Conservation (phyloP, 306 rosid genomes). For the Gastrolobium villosum region DNA sequence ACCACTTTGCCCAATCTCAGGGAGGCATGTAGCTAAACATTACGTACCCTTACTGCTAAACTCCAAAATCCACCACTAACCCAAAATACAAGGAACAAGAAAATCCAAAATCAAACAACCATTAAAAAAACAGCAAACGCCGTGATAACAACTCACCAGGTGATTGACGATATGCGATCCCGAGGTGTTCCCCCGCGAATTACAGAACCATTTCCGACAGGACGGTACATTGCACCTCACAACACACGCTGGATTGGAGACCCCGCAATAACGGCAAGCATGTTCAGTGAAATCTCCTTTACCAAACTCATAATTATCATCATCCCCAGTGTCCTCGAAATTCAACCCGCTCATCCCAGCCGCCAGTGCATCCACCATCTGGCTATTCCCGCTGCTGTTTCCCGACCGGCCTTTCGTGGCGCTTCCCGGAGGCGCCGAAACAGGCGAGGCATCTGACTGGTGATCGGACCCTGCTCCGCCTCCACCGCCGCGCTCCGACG, state of each 20-base stretch:
- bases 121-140: not conserved
- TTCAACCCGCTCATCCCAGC: constrained; percentile 94
- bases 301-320: constrained; percentile 80
- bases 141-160: constrained; percentile 66
- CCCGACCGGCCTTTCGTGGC: constrained; percentile 76
- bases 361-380: constrained; percentile 80
- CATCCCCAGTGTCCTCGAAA: constrained; percentile 96
- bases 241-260: constrained; percentile 95
- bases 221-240: constrained; percentile 99
- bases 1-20: not conserved
- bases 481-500: constrained; percentile 70
- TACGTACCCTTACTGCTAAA: not conserved
- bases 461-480: constrained; percentile 77
- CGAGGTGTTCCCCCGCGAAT: constrained; percentile 96
- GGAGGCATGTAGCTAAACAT: not conserved
- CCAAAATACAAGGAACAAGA: not conserved
- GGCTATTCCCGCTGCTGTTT: constrained; percentile 65
- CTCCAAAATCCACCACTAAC: constrained; percentile 31
- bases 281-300: constrained; percentile 97
- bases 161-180: constrained; percentile 99
- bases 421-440: constrained; percentile 79
- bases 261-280: constrained; percentile 97
- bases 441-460: constrained; percentile 94
- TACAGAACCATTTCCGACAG: constrained; percentile 98
- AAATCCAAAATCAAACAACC: not conserved